Conservation (phyloP, 441 rosid species). For the Erodium chrysanthum region DNA sequence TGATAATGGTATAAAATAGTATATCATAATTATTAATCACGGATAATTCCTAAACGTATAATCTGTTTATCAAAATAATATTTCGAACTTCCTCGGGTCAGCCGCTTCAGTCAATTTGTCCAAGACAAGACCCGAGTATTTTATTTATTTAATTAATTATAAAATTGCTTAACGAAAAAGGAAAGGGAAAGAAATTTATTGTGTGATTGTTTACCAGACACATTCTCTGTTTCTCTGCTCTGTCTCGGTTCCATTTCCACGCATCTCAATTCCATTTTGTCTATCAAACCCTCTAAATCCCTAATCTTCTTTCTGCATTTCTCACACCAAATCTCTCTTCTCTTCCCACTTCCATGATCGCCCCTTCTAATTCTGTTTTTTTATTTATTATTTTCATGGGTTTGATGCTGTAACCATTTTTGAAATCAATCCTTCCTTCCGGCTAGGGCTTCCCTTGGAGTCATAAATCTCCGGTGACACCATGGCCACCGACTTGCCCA, state of each 20-base stretch:
- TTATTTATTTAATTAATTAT: too few relatives aligned
- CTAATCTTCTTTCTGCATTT: neutral
- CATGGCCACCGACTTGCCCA: constrained; percentile 54
- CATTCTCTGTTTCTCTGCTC: neutral
- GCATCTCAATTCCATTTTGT: neutral
- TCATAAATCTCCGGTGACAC: constrained; percentile 26
- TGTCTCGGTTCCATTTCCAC: neutral
- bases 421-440: constrained; percentile 18
- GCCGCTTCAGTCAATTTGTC: too few relatives aligned
- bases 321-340: too few relatives aligned
- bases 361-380: neutral
- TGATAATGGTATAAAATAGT: too few relatives aligned
- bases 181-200: neutral
- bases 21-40: too few relatives aligned
- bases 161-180: neutral
- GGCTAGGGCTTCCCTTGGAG: neutral
- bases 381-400: constrained; percentile 9
- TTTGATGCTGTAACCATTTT: constrained; percentile 9
- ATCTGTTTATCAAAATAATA: too few relatives aligned
- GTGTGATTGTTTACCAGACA: neutral
- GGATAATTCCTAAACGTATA: too few relatives aligned
- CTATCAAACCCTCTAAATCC: neutral
- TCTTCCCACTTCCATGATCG: neutral
- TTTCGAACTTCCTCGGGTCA: too few relatives aligned
- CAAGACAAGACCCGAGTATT: too few relatives aligned